Base-by-base conservation (phyloP, 1,139 yeast species). In the Chernovozyma aurita region DNA sequence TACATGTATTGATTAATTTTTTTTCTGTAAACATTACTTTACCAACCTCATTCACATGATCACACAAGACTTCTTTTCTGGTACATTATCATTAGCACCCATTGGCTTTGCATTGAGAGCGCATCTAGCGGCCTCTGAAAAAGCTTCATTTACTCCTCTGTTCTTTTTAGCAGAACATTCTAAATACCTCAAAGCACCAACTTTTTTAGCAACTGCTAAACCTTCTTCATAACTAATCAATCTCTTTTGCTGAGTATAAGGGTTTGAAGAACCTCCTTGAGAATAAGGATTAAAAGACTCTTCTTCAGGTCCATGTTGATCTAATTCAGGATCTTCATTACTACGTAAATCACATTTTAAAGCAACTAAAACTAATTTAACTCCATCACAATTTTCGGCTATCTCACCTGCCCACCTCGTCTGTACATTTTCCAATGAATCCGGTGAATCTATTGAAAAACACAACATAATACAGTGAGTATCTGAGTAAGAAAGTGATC, bases 391-490 rank as follows among this genome's bases (percentile, higher is more conserved):
- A 58, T 92, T 95, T 57, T 90, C 97, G 29, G 95, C 83, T 44
- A 92, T 88, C 58, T 92, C 98, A 3, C 95, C 94, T 18, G 88
- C 95, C 98, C 98, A 92, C 60, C 87, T 87, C 42, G 55, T 75
- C 59, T 88, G 90, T 30, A 94, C 97, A 62, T 92, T 92, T 58
- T 88, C 97, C 42, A 92, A 70, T 24, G 97, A 90, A 59, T 92
- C 98, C 18, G 85, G 80, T 2, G 96, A 87, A 59, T 92, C 98
- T 42, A 92, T 90, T 26, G 95, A 80, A 58, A 92, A 92, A 66
- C 98, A 92, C 41, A 92, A 75, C 94, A 92, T 90, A 50, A 92
- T 90, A 50, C 96, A 87, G 61, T 92, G 97, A 4, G 98, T 92
- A 57, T 92, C 98, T 16, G 94, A 81, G 59, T 92, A 92, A 29